A percentile compares a stretch with the other conserved stretches of the same genome.
Conservation (phyloP, 805 yeast species). For the Candida methanosorbosa region DNA sequence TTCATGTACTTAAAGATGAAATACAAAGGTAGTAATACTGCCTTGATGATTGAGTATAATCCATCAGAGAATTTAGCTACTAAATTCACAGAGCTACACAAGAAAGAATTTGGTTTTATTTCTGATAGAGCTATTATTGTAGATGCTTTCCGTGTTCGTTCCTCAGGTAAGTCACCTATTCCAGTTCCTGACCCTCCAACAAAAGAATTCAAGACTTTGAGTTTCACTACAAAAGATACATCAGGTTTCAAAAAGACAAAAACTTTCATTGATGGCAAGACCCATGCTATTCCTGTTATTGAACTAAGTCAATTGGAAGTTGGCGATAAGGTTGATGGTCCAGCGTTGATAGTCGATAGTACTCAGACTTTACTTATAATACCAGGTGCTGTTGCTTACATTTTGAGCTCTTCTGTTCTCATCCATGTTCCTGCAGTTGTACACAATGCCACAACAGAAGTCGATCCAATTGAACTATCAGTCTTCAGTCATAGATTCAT, state of each 20-base stretch:
- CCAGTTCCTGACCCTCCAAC: conserved; percentile 12
- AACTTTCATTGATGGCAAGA: conserved; percentile 9
- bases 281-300: conserved; percentile 17
- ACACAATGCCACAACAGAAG: conserved; percentile 19
- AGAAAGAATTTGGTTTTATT: conserved; percentile 57
- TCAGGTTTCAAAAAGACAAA: conserved; percentile 16
- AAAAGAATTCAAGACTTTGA: conserved; percentile 5
- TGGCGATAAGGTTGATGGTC: conserved; percentile 43
- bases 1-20: conserved; percentile 4
- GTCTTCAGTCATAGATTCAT: conserved; percentile 32
- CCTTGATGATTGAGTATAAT: conserved; percentile 46
- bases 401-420: conserved; percentile 18
- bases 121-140: conserved; percentile 44
- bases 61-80: conserved; percentile 20
- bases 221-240: conserved; percentile 35
- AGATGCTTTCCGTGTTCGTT: conserved; percentile 55
- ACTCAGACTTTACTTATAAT: conserved; percentile 22
- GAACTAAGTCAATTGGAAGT: conserved; percentile 34
- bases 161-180: conserved; percentile 12
- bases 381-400: conserved; percentile 17
- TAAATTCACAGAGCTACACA: conserved; percentile 41
- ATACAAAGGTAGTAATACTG: conserved; percentile 53
- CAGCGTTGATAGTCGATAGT: conserved; percentile 20
- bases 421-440: conserved; percentile 8
- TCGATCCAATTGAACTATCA: conserved; percentile 31